Percentiles rank a stretch among this genome's conserved stretches.
Evolutionary conservation across 1,284 basidiomycete species (phyloP).

Genomic region (Sporisorium exsertum): DNA sequence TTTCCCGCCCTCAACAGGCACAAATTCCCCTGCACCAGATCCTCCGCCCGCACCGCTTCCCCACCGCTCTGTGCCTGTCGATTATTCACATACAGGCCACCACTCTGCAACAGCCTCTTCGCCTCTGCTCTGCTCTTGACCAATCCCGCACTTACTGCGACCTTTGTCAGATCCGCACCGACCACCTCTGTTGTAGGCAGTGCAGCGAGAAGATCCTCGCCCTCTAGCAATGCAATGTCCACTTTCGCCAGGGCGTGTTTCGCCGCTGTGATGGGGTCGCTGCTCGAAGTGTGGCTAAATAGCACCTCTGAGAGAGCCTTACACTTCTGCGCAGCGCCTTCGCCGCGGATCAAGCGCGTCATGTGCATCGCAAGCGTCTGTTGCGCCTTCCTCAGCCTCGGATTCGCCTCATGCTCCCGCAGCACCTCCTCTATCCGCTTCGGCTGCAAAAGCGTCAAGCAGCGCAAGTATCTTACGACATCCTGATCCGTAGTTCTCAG

Average conservation of each 20-base stretch:
- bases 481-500: slow-evolving; percentile 83
- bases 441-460: slow-evolving; percentile 83
- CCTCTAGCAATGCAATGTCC: background rate
- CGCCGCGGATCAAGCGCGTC: slow-evolving; percentile 77
- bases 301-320: slow-evolving; percentile 76
- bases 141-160: slow-evolving; percentile 5
- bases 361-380: slow-evolving; percentile 85
- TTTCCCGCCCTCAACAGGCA: slow-evolving; percentile 32
- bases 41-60: background rate
- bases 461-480: slow-evolving; percentile 81
- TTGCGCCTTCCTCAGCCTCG: slow-evolving; percentile 79
- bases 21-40: slow-evolving; percentile 3
- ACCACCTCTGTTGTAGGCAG: slow-evolving; percentile 9
- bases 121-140: slow-evolving; percentile 35
- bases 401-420: slow-evolving; percentile 75
- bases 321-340: slow-evolving; percentile 69
- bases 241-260: slow-evolving; percentile 41
- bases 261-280: slow-evolving; percentile 67
- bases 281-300: slow-evolving; percentile 69
- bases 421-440: slow-evolving; percentile 76
- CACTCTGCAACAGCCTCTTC: slow-evolving; percentile 19
- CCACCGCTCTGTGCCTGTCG: background rate
- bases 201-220: background rate
- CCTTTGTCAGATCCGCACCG: slow-evolving; percentile 9
- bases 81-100: slow-evolving; percentile 45